Evolutionary conservation across 2,329 filamentous ascomycete species (phyloP), one percentile per base, ranked within the genome.

Genomic region (Cercospora sesami): DNA sequence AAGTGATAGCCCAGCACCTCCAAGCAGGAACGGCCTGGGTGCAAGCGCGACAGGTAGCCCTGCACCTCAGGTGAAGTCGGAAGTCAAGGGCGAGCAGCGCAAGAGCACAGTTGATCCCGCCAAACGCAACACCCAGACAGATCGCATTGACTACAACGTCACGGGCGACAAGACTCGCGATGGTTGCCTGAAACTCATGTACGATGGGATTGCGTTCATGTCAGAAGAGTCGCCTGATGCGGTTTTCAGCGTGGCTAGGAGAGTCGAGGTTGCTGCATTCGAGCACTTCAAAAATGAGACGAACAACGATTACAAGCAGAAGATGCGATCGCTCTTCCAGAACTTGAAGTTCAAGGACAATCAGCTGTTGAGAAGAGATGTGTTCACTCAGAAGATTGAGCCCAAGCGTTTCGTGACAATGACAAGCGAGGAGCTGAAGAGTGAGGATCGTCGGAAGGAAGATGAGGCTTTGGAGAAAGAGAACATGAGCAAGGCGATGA

Each of bases 401-500:
- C 83, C 93, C 0, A 86, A 89, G 2, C 84, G 85, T 39, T 96
- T 99, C 74, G 93, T 97, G 66, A 83, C 84, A 75, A 97, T 99
- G 95, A 87, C 89, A 8, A 89, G 92, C 75, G 91, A 97, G 65
- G 94, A 98, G 79, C 87, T 99, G 78, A 96, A 96, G 83, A 95
- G 91, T 59, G 90, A 89, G 60, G 89, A 95, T 80, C 91, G 92
- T 80, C 88, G 89, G 69, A 88, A 88, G 75, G 87, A 90, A 77
- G 93, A 97, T 73, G 83, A 87, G 73, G 88, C 89, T 79, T 86
- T 97, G 61, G 86, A 93, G 78, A 89, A 91, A 81, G 93, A 97
- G 81, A 99, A 99, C 81, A 94, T 98, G 91, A 93, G 93, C 83
- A 93, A 94, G 81, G 93, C 95, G 1, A 96, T 98, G 89, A 94